These are phyloP conservation scores for Pestalotiopsis sp. DNA, from an alignment of 2,329 filamentous ascomycete species.

Conservation along the genomic window DNA sequence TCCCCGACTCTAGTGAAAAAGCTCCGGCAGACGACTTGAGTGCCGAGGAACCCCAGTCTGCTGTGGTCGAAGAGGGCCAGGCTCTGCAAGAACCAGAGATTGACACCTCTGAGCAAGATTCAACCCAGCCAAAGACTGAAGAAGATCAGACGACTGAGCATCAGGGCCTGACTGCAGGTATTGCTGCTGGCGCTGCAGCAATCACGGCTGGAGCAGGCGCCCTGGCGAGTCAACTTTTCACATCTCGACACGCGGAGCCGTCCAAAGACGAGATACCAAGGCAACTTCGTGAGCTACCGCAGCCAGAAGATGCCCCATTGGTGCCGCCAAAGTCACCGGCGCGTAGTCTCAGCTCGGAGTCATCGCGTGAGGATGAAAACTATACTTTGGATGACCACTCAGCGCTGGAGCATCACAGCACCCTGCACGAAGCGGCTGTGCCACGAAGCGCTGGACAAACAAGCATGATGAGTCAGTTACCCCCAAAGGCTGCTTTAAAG, in stretches of 20 bases:
- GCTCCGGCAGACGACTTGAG: background rate
- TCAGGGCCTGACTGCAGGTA: slow-evolving; percentile 3
- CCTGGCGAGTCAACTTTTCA: slow-evolving; percentile 7
- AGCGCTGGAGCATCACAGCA: background rate
- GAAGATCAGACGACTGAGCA: background rate
- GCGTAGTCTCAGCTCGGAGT: background rate
- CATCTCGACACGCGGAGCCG: background rate
- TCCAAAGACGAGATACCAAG: background rate
- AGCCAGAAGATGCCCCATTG: slow-evolving; percentile 2
- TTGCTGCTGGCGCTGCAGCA: slow-evolving; percentile 10
- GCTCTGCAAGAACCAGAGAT: background rate
- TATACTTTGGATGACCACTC: background rate
- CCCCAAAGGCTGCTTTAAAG: slow-evolving; percentile 3
- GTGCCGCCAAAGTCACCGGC: slow-evolving; percentile 10
- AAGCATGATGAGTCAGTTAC: slow-evolving; percentile 13
- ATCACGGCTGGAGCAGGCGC: slow-evolving; percentile 9
- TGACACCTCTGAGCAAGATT: background rate
- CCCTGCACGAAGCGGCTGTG: background rate
- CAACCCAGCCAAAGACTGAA: background rate
- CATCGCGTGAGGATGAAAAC: background rate
- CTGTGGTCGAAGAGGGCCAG: background rate
- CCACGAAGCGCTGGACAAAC: background rate
- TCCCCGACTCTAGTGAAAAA: background rate
- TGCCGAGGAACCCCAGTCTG: background rate
- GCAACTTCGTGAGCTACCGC: background rate